Percentiles rank a stretch among this genome's conserved stretches.
Conservation (phyloP, 2,329 filamentous ascomycete genomes). For the Alternaria conjuncta region DNA sequence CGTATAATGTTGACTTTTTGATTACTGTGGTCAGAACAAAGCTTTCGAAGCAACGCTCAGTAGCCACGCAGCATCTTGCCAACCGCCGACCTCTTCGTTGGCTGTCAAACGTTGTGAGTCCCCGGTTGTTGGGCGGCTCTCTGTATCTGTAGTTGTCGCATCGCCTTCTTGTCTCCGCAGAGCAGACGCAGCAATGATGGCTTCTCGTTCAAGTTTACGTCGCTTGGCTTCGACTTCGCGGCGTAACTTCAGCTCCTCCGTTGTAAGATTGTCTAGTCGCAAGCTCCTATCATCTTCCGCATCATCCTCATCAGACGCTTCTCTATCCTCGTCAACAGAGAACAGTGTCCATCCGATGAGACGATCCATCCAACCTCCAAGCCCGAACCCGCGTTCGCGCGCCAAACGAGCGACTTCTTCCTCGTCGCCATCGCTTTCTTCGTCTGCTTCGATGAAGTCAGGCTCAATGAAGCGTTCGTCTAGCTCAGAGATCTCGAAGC, state of each 20-base stretch:
- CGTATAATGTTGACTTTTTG: not conserved
- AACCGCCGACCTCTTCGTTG: constrained; percentile 54
- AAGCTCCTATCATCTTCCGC: constrained; percentile 31
- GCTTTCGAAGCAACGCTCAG: constrained; percentile 60
- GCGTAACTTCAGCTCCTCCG: constrained; percentile 47
- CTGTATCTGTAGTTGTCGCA: constrained; percentile 14
- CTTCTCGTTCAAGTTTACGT: constrained; percentile 45
- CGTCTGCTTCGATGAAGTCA: constrained; percentile 58
- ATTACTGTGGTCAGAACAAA: constrained; percentile 29
- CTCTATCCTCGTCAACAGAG: constrained; percentile 58
- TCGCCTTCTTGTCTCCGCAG: not conserved
- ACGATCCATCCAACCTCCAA: constrained; percentile 64
- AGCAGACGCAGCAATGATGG: constrained; percentile 43
- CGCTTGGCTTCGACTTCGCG: constrained; percentile 47
- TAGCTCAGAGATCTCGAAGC: constrained; percentile 37
- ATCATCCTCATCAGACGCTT: constrained; percentile 39
- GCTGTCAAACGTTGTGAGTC: constrained; percentile 17
- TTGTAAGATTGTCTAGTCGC: constrained; percentile 39
- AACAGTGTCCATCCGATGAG: constrained; percentile 66
- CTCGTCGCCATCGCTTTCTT: constrained; percentile 57
- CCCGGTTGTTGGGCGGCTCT: constrained; percentile 20
- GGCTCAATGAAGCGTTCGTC: constrained; percentile 46
- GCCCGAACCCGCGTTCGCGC: constrained; percentile 59
- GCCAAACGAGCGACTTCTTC: constrained; percentile 61
- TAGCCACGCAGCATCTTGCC: constrained; percentile 66